phyloP scores from a whole-genome alignment of 116 monocot species.

The Phalaenopsis hybrid region DNA sequence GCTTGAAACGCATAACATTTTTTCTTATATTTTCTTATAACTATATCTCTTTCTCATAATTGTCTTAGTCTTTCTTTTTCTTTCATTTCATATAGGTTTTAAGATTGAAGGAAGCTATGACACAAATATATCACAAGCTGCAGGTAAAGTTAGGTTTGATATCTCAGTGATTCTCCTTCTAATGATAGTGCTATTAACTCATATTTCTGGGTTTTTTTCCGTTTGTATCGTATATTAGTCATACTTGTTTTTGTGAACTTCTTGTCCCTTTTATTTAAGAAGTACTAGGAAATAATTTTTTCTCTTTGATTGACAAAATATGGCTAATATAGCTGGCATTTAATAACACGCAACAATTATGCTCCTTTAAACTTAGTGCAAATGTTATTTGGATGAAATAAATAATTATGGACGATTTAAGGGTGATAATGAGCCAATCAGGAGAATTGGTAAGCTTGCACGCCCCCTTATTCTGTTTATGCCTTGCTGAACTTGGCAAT shows the following conservation, averaged over 20 bases:
- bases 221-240: neutral
- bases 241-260: neutral
- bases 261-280: no score
- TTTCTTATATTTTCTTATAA: neutral
- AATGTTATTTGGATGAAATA: neutral
- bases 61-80: neutral
- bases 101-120: constrained; percentile 82
- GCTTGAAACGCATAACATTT: neutral
- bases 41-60: neutral
- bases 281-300: neutral
- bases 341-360: neutral
- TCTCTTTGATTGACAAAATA: neutral
- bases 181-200: neutral
- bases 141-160: constrained; percentile 42
- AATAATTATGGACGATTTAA: neutral
- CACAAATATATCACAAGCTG: constrained; percentile 71
- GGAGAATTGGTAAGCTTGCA: neutral
- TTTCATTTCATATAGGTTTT: constrained; percentile 42
- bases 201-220: neutral
- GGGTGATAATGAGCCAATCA: neutral
- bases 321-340: neutral
- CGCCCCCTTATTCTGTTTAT: neutral
- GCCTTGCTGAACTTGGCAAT: no score
- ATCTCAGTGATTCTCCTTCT: neutral
- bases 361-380: neutral